Percentiles rank a stretch among this genome's conserved stretches.
phyloP scores from a whole-genome alignment of 495 filamentous ascomycete species.

The Lindgomyces ingoldianus region DNA sequence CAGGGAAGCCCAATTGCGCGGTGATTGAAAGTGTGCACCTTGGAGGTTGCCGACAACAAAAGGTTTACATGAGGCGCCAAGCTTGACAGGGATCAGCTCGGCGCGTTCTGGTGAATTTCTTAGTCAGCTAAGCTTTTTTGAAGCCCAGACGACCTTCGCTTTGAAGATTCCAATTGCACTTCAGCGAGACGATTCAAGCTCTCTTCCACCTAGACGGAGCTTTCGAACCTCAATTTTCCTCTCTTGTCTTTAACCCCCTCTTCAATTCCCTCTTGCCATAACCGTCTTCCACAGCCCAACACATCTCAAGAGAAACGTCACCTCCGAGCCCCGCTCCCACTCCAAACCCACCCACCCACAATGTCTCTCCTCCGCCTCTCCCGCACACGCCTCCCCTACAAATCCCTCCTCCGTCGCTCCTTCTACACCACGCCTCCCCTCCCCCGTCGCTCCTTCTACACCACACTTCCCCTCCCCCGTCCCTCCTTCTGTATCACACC shows the following conservation, averaged over 20 bases:
- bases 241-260: neutral
- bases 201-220: neutral
- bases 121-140: slow-evolving; percentile 8
- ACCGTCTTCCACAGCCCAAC: neutral
- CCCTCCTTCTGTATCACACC: neutral
- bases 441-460: slow-evolving; percentile 12
- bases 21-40: slow-evolving; percentile 11
- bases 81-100: slow-evolving; percentile 7
- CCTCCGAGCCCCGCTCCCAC: neutral
- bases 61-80: slow-evolving; percentile 6
- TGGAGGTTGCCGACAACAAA: slow-evolving; percentile 13
- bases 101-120: neutral
- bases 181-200: neutral
- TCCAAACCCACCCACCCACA: neutral
- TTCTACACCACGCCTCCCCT: neutral
- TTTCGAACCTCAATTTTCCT: neutral
- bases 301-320: neutral
- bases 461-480: neutral
- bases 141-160: neutral
- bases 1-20: slow-evolving; percentile 18
- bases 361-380: slow-evolving; percentile 21
- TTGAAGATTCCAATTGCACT: neutral
- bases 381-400: neutral
- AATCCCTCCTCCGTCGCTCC: slow-evolving; percentile 7
- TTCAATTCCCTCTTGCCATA: neutral